phyloP scores from a whole-genome alignment of 495 filamentous ascomycete genomes.

The Penicillium maclennaniae region DNA sequence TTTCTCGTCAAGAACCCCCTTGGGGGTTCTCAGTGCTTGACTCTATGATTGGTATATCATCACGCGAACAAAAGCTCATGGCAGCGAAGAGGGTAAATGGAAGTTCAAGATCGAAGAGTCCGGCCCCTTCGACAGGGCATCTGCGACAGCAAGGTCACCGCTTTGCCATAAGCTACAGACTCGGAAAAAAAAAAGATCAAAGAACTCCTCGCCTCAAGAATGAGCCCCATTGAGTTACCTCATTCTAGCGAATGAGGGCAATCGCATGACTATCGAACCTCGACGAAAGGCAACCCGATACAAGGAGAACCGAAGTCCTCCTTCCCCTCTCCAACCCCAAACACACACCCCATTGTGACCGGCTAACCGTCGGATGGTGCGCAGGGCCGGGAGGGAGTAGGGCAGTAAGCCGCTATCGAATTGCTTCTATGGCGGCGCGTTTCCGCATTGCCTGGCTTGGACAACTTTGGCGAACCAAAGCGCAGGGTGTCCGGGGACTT shows the following conservation, averaged over 20 bases:
- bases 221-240: constrained; percentile 99
- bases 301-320: constrained; percentile 23
- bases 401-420: constrained; percentile 65
- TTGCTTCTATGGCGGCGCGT: constrained; percentile 99
- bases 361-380: constrained; percentile 34
- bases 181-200: constrained; percentile 41
- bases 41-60: constrained; percentile 97
- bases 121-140: constrained; percentile 66
- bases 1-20: constrained; percentile 67
- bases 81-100: constrained; percentile 9
- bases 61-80: constrained; percentile 65
- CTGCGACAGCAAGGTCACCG: constrained; percentile 40
- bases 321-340: constrained; percentile 38
- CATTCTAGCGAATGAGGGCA: constrained; percentile 52
- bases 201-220: constrained; percentile 97
- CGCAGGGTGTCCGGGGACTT: constrained; percentile 98
- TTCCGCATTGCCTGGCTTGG: constrained; percentile 69
- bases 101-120: constrained; percentile 36
- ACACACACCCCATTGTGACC: constrained; percentile 43
- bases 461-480: constrained; percentile 27
- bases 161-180: constrained; percentile 69
- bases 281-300: constrained; percentile 74
- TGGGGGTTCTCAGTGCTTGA: constrained; percentile 89
- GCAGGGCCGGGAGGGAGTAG: constrained; percentile 42
- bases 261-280: constrained; percentile 98